Base-by-base conservation (phyloP, 257 asterid genomes). In the Petrea volubilis region DNA sequence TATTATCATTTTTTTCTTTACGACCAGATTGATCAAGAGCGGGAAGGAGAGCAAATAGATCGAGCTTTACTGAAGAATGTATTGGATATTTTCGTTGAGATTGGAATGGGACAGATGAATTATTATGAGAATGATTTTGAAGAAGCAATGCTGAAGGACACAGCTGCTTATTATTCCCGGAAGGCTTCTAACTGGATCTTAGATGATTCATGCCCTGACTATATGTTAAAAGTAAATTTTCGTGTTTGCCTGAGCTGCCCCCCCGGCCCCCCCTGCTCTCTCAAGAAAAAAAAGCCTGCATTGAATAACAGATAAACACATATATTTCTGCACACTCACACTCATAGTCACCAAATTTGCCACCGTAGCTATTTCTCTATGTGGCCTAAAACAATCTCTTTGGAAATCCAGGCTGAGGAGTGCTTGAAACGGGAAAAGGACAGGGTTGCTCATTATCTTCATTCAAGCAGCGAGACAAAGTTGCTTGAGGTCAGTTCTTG, bases 11-110 rank as follows among this genome's bases (percentile, higher is more conserved):
- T 27, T 41, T 68, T 55, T 25, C 62, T 41, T 68, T 55, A 25
- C 62, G 14, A 74, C 67, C 70, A 87, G 90, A 80, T 87, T 65
- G 88, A 87, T 73, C 87, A 82, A 72, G 93, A 87, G 76, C 80
- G 88, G 5, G 88, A 87, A 77, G 88, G 93, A 51, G 93, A 87
- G 83, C 86, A 84, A 72, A 84, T 87, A n/a, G 90, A 84, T 52
- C 77, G 87, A 25, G 87, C 85, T 62, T 71, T 87, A 33, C 28
- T 84, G 57, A 82, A 82, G 81, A 83, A 77, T 44, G 84, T 87
- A 33, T 41, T 87, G 71, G 84, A 85, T 75, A 84, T 85, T 56
- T 87, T 82, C 81, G 90, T 85, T 68, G 93, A 87, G 69, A 80
- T 87, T 71, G 93, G 90, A 82, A 83, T 80, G 88, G 93, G 90